phyloP scores from a whole-genome alignment of 805 yeast genomes.

The Metschnikowia lochheadii region DNA sequence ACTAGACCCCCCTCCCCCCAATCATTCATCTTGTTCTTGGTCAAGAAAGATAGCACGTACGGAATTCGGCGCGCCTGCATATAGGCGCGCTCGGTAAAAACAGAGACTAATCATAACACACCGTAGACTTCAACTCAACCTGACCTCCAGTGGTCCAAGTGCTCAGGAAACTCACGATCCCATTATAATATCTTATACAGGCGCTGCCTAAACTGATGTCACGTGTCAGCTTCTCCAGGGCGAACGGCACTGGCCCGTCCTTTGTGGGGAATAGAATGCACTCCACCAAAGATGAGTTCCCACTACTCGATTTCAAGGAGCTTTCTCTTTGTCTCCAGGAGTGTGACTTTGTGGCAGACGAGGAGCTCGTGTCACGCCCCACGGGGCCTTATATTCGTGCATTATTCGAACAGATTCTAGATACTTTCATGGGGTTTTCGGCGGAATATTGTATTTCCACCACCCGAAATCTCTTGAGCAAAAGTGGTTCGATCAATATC shows the following conservation, averaged over 20 bases:
- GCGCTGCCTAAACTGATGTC: conserved; percentile 4
- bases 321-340: conserved; percentile 55
- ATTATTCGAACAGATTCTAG: conserved; percentile 58
- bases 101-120: conserved; percentile 1
- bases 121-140: conserved; percentile 1
- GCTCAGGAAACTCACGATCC: background rate
- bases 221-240: conserved; percentile 6
- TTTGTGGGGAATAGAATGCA: conserved; percentile 3
- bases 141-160: background rate
- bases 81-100: conserved; percentile 3
- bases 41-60: background rate
- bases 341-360: conserved; percentile 58
- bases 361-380: conserved; percentile 57
- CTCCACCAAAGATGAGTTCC: conserved; percentile 48
- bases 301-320: conserved; percentile 57
- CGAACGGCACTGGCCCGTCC: conserved; percentile 4
- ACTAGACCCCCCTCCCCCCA: no score
- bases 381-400: conserved; percentile 51
- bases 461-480: conserved; percentile 18
- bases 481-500: conserved; percentile 2
- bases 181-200: background rate
- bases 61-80: background rate
- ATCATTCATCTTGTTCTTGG: no score
- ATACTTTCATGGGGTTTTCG: conserved; percentile 53
- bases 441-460: conserved; percentile 21